These are phyloP conservation scores for Fennellomyces sp. DNA, from an alignment of 371 early-diverging fungal genomes.

Conservation along the genomic window DNA sequence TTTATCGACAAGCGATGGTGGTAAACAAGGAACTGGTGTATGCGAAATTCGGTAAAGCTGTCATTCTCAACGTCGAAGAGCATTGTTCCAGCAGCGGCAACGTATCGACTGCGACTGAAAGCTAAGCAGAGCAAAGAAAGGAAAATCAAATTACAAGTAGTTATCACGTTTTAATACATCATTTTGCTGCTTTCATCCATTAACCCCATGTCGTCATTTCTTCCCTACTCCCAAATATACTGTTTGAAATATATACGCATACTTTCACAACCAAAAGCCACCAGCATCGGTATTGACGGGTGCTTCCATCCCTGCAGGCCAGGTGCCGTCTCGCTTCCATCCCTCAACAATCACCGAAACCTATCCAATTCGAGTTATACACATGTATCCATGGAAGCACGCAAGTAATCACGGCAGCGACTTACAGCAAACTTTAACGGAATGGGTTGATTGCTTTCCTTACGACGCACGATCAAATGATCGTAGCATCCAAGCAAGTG, in stretches of 20 bases:
- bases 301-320: constrained; percentile 15
- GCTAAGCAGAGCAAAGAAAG: no score
- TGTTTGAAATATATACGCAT: not conserved
- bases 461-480: not conserved
- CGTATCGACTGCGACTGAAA: not conserved
- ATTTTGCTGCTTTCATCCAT: no score
- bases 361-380: not conserved
- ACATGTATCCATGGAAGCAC: not conserved
- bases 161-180: no score
- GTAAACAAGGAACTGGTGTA: constrained; percentile 34
- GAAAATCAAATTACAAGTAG: no score
- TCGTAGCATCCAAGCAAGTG: not conserved
- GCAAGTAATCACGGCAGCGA: not conserved
- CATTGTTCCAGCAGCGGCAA: constrained; percentile 5
- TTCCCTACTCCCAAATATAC: not conserved
- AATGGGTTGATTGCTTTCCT: constrained; percentile 4
- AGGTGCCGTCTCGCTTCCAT: constrained; percentile 15
- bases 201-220: no score
- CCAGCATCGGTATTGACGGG: not conserved
- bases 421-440: constrained; percentile 12
- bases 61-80: constrained; percentile 26
- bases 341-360: constrained; percentile 8
- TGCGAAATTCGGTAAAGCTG: constrained; percentile 35
- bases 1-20: constrained; percentile 38
- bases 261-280: not conserved